Evolutionary conservation across 805 yeast species (phyloP).

Genomic region (Candida nemodendra): DNA sequence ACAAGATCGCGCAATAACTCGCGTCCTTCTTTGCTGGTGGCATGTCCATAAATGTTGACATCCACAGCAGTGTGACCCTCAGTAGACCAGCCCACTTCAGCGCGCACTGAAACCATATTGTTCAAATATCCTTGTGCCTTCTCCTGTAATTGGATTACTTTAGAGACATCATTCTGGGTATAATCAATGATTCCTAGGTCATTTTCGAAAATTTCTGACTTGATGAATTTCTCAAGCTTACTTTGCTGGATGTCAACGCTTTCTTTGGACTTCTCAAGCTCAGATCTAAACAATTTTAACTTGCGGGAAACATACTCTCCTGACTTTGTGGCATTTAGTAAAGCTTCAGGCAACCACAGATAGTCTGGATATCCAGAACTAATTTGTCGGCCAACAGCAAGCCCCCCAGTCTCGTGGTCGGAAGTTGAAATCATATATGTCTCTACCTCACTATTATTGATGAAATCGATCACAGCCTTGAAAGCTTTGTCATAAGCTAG

Average conservation of each 20-base stretch:
- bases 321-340: constrained; percentile 68
- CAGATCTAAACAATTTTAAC: constrained; percentile 31
- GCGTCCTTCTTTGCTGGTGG: constrained; percentile 52
- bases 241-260: constrained; percentile 14
- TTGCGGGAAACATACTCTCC: constrained; percentile 65
- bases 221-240: constrained; percentile 45
- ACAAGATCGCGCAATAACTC: constrained; percentile 43
- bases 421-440: constrained; percentile 80
- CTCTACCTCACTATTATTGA: constrained; percentile 65
- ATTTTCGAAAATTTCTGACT: constrained; percentile 51
- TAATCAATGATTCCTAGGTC: constrained; percentile 67
- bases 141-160: constrained; percentile 36
- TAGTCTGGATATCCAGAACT: constrained; percentile 74
- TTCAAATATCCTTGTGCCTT: constrained; percentile 51
- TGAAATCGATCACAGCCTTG: constrained; percentile 68
- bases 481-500: constrained; percentile 84
- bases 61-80: constrained; percentile 97
- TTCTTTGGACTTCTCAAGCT: constrained; percentile 1
- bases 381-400: constrained; percentile 82
- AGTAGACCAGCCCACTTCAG: constrained; percentile 94
- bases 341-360: constrained; percentile 79
- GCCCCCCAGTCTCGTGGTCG: constrained; percentile 96
- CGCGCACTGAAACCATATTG: constrained; percentile 72
- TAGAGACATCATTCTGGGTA: constrained; percentile 50
- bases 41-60: constrained; percentile 83